Evolutionary conservation across 148 eudicot species (phyloP), one percentile per base, ranked within the genome.

Genomic region (Heliamphora exappendiculata): DNA sequence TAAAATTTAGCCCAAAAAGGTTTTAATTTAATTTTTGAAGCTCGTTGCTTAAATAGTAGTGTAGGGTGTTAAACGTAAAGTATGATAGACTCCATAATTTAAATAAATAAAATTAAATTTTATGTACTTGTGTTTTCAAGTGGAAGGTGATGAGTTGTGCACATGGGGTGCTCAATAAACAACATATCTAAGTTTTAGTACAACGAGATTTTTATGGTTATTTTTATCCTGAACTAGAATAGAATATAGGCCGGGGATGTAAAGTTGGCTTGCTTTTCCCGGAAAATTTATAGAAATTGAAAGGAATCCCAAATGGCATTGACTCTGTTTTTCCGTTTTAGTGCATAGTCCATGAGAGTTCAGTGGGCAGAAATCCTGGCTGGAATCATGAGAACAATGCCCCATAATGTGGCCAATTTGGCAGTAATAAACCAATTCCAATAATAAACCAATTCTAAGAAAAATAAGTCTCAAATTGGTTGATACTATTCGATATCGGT

Each of bases 311-410:
- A 62, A 19, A 4, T 60, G 41, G 51, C 59, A 50, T 82, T 70
- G 49, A 73, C 66, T 75, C 73, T 31, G 12, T 53, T 67, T 80
- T 80, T 62, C 79, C 70, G 50, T 80, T 87, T 81, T 82, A 65
- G 81, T 58, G 75, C 80, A 79, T 75, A 63, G 78, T 78, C 81
- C 85, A 79, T 78, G 85, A 75, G 78, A 83, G 33, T 75, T 79
- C 37, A 62, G 67, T 84, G 85, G 77, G 72, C 87, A 83, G 81
- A 76, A 85, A 81, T 81, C 74, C 85, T 78, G 89, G 81, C 88
- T 78, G 69, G 78, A 79, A 78, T 55, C 76, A 71, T 85, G 82
- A 70, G 72, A 73, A 72, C 78, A 69, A 65, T 59, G 58, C 70
- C 76, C 77, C 64, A 60, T 66, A 66, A 57, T 69, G 28, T 39